Conservation (phyloP, 192 early-diverging fungal genomes). For the Linnemannia elongata region DNA sequence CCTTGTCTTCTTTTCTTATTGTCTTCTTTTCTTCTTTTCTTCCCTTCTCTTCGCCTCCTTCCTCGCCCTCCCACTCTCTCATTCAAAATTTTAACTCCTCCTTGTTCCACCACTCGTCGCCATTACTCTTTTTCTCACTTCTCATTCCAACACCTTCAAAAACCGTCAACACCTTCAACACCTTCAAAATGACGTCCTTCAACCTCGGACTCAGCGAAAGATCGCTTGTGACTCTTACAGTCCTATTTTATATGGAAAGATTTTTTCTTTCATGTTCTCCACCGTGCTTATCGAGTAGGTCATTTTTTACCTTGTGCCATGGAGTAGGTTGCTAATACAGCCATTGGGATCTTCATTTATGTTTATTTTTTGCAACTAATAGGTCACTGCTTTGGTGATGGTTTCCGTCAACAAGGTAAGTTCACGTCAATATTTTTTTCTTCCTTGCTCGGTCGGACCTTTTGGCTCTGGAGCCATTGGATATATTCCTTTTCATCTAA, state of each 20-base stretch:
- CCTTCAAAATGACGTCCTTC: not conserved
- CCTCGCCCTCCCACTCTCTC: not conserved
- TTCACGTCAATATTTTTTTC: not conserved
- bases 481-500: not conserved
- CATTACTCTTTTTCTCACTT: not conserved
- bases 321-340: no score
- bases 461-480: not conserved
- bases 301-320: no score
- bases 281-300: no score
- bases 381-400: conserved; percentile 60
- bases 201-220: conserved; percentile 48
- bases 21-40: not conserved
- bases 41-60: not conserved
- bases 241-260: conserved; percentile 47
- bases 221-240: conserved; percentile 41
- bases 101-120: not conserved
- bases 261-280: no score
- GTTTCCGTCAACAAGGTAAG: conserved; percentile 63
- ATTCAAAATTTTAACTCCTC: not conserved
- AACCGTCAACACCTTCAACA: not conserved
- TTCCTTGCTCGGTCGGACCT: not conserved
- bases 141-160: not conserved
- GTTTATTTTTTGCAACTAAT: not conserved
- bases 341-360: no score
- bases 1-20: not conserved